Conservation (phyloP, 2,329 filamentous ascomycete genomes). For the Dactylellina sp. region DNA sequence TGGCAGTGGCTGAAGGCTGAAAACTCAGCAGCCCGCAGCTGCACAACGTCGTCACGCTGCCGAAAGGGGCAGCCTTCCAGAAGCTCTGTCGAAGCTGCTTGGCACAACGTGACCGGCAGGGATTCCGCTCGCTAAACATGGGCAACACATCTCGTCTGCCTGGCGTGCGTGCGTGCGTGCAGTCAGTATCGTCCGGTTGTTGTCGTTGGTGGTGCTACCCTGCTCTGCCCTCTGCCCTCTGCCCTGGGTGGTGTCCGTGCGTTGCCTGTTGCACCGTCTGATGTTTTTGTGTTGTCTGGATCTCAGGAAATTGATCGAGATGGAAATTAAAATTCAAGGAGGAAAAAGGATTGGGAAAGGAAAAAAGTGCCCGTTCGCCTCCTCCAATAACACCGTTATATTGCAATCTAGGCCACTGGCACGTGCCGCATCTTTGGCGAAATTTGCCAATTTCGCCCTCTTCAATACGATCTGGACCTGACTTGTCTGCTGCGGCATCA, state of each 20-base stretch:
- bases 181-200: neutral
- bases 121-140: slow-evolving; percentile 44
- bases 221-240: no score
- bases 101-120: slow-evolving; percentile 42
- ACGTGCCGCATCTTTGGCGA: neutral
- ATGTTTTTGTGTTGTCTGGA: slow-evolving; percentile 1
- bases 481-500: no score
- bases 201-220: neutral
- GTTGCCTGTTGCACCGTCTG: slow-evolving; percentile 3
- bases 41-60: slow-evolving; percentile 38
- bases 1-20: slow-evolving; percentile 32
- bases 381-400: slow-evolving; percentile 8
- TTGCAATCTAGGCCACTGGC: neutral
- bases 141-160: slow-evolving; percentile 45
- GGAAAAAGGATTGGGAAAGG: neutral
- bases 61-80: slow-evolving; percentile 47
- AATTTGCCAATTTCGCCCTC: neutral
- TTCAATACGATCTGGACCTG: no score
- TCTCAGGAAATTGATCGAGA: neutral
- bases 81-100: slow-evolving; percentile 38
- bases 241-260: no score
- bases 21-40: slow-evolving; percentile 40
- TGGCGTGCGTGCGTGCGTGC: neutral
- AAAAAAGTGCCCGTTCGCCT: slow-evolving; percentile 14
- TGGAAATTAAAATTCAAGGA: neutral